These are phyloP conservation scores for Nevesoporus exiguus DNA, from an alignment of 768 basidiomycete genomes.

Conservation along the genomic window DNA sequence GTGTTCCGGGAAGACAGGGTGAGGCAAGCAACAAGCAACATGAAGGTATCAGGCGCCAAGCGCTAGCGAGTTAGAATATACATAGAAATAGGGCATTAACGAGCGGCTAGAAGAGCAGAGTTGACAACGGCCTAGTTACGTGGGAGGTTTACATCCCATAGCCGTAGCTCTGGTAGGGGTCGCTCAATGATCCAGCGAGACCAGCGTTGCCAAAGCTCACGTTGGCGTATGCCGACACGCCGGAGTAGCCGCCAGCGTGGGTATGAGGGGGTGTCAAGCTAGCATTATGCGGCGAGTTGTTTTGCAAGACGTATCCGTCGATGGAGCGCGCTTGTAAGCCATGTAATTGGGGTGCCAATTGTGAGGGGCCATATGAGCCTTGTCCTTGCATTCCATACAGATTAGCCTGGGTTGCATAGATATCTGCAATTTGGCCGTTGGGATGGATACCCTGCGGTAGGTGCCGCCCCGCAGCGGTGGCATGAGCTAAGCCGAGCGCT, in stretches of 20 bases:
- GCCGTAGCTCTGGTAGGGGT: constrained; percentile 77
- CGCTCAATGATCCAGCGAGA: constrained; percentile 54
- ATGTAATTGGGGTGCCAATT: constrained; percentile 52
- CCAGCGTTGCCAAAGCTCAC: constrained; percentile 50
- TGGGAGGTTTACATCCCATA: constrained; percentile 67
- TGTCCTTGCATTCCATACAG: constrained; percentile 60
- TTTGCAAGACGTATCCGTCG: constrained; percentile 79
- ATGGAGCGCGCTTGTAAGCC: constrained; percentile 67
- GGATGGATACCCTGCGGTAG: constrained; percentile 51
- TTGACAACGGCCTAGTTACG: constrained; percentile 24
- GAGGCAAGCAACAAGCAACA: constrained; percentile 36
- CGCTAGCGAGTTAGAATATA: constrained; percentile 35
- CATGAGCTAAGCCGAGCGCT: constrained; percentile 44
- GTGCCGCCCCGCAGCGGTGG: constrained; percentile 50
- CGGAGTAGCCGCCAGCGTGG: constrained; percentile 54
- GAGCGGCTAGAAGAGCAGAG: constrained; percentile 22
- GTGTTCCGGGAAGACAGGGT: constrained; percentile 37
- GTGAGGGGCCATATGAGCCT: constrained; percentile 56
- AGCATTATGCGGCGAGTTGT: constrained; percentile 63
- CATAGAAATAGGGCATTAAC: constrained; percentile 36
- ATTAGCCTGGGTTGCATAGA: constrained; percentile 60
- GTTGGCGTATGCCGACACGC: constrained; percentile 50
- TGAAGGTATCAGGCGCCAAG: constrained; percentile 35
- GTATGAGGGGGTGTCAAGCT: constrained; percentile 56
- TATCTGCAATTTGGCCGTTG: constrained; percentile 54